A percentile compares a stretch with the other conserved stretches of the same genome.
These are phyloP conservation scores for Penicillium freii DNA, from an alignment of 2,329 filamentous ascomycete species.

Conservation along the genomic window DNA sequence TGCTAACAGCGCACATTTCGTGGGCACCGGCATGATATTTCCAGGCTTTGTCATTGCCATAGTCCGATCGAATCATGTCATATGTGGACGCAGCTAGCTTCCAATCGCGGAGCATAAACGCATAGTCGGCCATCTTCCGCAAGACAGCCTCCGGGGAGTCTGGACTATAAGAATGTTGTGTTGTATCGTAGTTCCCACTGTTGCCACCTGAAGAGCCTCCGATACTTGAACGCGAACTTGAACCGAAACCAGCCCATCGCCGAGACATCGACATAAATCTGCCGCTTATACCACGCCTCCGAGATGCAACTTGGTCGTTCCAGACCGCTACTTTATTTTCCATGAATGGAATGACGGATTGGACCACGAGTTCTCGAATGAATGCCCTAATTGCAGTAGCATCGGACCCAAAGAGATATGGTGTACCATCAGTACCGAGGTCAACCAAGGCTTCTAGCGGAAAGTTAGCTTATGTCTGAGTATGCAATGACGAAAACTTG, in stretches of 20 bases:
- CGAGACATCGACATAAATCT: constrained; percentile 94
- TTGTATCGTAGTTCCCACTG: constrained; percentile 69
- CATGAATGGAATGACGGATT: constrained; percentile 95
- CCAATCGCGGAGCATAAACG: constrained; percentile 96
- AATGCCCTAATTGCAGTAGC: constrained; percentile 83
- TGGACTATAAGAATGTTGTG: constrained; percentile 76
- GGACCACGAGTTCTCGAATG: constrained; percentile 89
- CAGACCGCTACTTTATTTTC: constrained; percentile 85
- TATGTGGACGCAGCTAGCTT: constrained; percentile 90
- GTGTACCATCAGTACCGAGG: constrained; percentile 64
- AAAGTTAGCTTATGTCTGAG: constrained; percentile 6
- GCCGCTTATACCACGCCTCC: constrained; percentile 81
- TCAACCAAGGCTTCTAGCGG: constrained; percentile 47
- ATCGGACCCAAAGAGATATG: constrained; percentile 89
- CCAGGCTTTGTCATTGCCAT: constrained; percentile 95
- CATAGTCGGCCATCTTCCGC: constrained; percentile 89
- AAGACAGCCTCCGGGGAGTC: constrained; percentile 86
- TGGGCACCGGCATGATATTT: constrained; percentile 88
- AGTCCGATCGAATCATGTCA: constrained; percentile 83
- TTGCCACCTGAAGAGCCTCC: constrained; percentile 44
- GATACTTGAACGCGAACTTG: constrained; percentile 59
- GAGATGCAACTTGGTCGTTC: constrained; percentile 96
- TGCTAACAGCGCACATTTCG: constrained; percentile 88
- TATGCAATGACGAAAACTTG: constrained; percentile 27
- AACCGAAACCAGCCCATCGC: constrained; percentile 80